These are phyloP conservation scores for Naganishia friedmannii DNA, from an alignment of 768 basidiomycete species.

Conservation along the genomic window DNA sequence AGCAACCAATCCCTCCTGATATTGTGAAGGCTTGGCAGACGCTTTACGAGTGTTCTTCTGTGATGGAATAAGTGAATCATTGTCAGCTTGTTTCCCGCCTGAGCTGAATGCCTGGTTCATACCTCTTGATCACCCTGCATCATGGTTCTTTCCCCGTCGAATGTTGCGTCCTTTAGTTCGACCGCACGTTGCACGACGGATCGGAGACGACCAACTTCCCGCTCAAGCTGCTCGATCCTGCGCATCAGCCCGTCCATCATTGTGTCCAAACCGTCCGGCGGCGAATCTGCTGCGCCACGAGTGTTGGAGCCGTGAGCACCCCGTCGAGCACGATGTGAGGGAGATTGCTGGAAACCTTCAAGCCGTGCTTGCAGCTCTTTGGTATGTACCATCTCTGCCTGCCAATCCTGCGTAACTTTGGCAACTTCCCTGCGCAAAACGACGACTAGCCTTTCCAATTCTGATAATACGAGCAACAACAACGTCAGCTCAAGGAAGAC, in stretches of 20 bases:
- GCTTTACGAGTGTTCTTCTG: not conserved
- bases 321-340: not conserved
- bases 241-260: slow-evolving; percentile 61
- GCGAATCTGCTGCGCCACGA: slow-evolving; percentile 4
- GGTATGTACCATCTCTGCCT: slow-evolving; percentile 63
- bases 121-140: slow-evolving; percentile 25
- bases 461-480: not conserved
- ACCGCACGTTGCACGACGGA: slow-evolving; percentile 66
- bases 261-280: slow-evolving; percentile 17
- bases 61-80: not conserved
- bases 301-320: not conserved
- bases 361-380: slow-evolving; percentile 60
- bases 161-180: slow-evolving; percentile 15
- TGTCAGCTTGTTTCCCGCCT: not conserved
- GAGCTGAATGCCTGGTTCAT: not conserved
- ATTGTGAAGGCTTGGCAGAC: slow-evolving; percentile 5
- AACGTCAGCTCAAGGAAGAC: not conserved
- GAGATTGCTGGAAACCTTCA: not conserved
- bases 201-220: slow-evolving; percentile 81
- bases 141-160: slow-evolving; percentile 51
- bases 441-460: slow-evolving; percentile 15
- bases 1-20: slow-evolving; percentile 6
- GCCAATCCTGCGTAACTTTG: slow-evolving; percentile 14
- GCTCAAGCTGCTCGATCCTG: slow-evolving; percentile 76
- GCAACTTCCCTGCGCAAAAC: slow-evolving; percentile 18